A percentile compares a stretch with the other conserved stretches of the same genome.
These are phyloP conservation scores for Vairimorpha necatrix DNA, from an alignment of 371 early-diverging fungal species.

Conservation along the genomic window DNA sequence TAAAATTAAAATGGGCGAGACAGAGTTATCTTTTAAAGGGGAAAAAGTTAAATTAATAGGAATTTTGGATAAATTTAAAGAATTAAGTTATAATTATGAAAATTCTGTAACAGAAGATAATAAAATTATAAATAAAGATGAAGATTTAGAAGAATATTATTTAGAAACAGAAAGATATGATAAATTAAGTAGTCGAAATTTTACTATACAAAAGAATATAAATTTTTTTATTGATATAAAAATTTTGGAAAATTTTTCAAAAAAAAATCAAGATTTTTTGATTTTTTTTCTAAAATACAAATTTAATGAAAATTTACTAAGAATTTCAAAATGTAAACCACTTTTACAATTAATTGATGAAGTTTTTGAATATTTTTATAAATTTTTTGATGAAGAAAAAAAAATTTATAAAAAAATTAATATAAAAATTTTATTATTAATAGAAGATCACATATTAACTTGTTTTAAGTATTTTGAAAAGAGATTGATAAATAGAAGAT, in stretches of 20 bases:
- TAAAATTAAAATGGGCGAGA: constrained; percentile 4
- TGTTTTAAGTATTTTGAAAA: constrained; percentile 40
- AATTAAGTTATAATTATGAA: constrained; percentile 21
- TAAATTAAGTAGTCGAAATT: too few relatives aligned
- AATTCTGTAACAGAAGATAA: neutral
- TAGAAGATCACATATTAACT: constrained; percentile 34
- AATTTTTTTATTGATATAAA: neutral
- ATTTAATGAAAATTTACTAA: constrained; percentile 23
- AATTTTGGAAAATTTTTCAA: neutral
- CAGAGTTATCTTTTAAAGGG: constrained; percentile 19
- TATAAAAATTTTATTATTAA: constrained; percentile 9
- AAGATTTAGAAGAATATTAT: constrained; percentile 34
- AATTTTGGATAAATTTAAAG: constrained; percentile 24
- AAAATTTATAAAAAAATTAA: constrained; percentile 1
- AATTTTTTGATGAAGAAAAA: constrained; percentile 33
- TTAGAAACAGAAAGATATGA: constrained; percentile 47
- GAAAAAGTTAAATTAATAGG: constrained; percentile 26
- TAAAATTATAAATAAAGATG: neutral
- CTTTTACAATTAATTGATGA: constrained; percentile 22
- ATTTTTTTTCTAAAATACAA: constrained; percentile 33
- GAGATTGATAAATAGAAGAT: constrained; percentile 46
- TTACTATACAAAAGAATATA: neutral
- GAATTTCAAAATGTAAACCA: constrained; percentile 50
- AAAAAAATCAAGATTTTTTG: neutral
- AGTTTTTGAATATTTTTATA: constrained; percentile 39